A percentile compares a stretch with the other conserved stretches of the same genome.
Conservation (phyloP, 139 green algal species). For the Chlorella sp. region DNA sequence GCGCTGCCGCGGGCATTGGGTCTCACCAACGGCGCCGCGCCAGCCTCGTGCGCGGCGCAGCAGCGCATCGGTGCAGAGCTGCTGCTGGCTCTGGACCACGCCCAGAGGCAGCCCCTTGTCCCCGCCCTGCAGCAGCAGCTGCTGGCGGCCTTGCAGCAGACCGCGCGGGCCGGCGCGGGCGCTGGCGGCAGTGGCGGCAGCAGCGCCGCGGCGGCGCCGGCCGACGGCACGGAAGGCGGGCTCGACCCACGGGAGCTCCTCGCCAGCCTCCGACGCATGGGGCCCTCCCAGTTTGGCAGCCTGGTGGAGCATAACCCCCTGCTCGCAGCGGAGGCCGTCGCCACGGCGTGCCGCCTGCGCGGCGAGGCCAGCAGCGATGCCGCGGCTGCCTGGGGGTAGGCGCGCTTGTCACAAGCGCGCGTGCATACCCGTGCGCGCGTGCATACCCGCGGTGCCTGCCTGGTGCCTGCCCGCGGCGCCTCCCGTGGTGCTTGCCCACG, state of each 20-base stretch:
- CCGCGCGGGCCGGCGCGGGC: neutral
- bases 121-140: conserved; percentile 17
- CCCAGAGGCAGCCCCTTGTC: neutral
- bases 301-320: conserved; percentile 16
- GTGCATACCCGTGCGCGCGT: neutral
- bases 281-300: conserved; percentile 1
- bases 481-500: neutral
- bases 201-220: neutral
- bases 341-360: neutral
- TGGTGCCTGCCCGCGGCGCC: neutral
- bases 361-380: neutral
- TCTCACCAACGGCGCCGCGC: neutral
- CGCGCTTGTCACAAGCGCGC: too few species aligned
- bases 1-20: neutral
- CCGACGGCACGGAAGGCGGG: neutral
- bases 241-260: neutral
- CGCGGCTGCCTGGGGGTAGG: neutral
- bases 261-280: neutral
- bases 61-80: neutral
- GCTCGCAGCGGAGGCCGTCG: conserved; percentile 7
- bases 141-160: neutral
- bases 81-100: neutral
- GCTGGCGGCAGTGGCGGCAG: neutral
- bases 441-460: neutral
- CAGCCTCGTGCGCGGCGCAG: neutral